Percentiles rank a stretch among this genome's conserved stretches.
These are phyloP conservation scores for Metarhizium album DNA, from an alignment of 2,329 filamentous ascomycete species.

Conservation along the genomic window DNA sequence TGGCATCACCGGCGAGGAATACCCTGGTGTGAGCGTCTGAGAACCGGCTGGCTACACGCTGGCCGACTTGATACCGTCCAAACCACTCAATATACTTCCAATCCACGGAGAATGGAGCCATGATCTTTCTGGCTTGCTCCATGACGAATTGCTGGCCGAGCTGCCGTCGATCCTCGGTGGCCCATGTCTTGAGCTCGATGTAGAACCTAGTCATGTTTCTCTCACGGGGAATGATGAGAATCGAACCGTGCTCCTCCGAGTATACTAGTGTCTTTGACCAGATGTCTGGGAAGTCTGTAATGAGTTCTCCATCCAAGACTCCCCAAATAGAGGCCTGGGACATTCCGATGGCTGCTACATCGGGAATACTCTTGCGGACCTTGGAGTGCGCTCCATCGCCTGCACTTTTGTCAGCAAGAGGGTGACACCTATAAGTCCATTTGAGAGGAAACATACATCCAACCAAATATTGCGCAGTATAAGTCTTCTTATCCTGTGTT, in stretches of 20 bases:
- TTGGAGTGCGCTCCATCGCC: constrained; percentile 62
- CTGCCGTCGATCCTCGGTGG: constrained; percentile 27
- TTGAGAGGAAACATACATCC: constrained; percentile 37
- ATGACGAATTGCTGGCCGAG: constrained; percentile 59
- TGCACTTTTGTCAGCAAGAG: constrained; percentile 12
- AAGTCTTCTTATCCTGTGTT: constrained; percentile 36
- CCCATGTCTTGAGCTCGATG: constrained; percentile 41
- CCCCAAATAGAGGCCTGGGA: constrained; percentile 53
- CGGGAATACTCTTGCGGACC: constrained; percentile 53
- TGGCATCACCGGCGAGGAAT: constrained; percentile 62
- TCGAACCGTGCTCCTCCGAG: constrained; percentile 55
- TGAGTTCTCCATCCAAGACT: constrained; percentile 58
- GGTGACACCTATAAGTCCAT: background rate
- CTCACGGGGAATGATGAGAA: constrained; percentile 65
- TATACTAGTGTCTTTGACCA: constrained; percentile 65
- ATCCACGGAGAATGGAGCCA: constrained; percentile 44
- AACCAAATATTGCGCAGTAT: constrained; percentile 53
- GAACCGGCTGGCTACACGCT: constrained; percentile 61
- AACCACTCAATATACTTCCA: constrained; percentile 60
- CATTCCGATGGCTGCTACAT: constrained; percentile 42
- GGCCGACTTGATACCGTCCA: constrained; percentile 60
- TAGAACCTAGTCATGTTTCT: constrained; percentile 59
- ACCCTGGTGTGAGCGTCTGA: constrained; percentile 48
- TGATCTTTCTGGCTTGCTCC: constrained; percentile 50
- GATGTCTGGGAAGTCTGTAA: constrained; percentile 64